Evolutionary conservation across 2,329 filamentous ascomycete genomes (phyloP), one percentile per base, ranked within the genome.

Genomic region (Nigrospora oryzae): DNA sequence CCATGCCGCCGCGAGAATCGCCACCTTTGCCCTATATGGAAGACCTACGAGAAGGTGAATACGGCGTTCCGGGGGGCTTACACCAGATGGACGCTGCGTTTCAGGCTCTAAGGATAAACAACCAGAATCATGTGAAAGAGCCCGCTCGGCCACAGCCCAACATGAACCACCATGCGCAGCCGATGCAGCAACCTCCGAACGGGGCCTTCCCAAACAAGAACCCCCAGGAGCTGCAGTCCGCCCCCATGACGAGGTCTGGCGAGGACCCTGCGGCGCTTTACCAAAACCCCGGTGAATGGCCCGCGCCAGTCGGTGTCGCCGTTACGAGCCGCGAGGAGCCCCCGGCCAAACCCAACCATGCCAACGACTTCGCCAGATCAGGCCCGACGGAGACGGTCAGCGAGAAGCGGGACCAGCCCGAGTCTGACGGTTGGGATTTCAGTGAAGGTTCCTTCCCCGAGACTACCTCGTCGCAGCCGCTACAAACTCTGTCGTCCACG

Each of bases 341-440:
- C 13, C 49, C 51, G 19, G 34, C 53, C 11, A 59, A 52, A 35
- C 51, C 63, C 1, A 69, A 64, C 46, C 67, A 70, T 40, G 60
- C 62, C 3, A 63, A 61, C 12, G 69, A 74, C 42, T 59, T 68
- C 23, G 59, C 59, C 16, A 63, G 61, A 14, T 53, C 62, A 36
- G 68, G 71, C 34, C 63, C 66, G n/a, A 46, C 60, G 16, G 68
- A 68, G 38, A 68, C 71, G 34, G 53, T 66, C 14, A 57, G 66
- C 19, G 71, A 79, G 43, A 76, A 82, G 57, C 63, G 63, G 19
- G 56, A 58, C 1, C 57, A 63, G 8, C 67, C 73, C 4, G 81
- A 86, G 47, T 60, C 75, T 1, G 90, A 95, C 57, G 87, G 79
- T 10, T 98, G 93, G 93, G 90, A 94, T 57, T 98, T 98, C 54